Evolutionary conservation across 2,329 filamentous ascomycete species (phyloP), one percentile per base, ranked within the genome.

Genomic region (Monilinia aucupariae): DNA sequence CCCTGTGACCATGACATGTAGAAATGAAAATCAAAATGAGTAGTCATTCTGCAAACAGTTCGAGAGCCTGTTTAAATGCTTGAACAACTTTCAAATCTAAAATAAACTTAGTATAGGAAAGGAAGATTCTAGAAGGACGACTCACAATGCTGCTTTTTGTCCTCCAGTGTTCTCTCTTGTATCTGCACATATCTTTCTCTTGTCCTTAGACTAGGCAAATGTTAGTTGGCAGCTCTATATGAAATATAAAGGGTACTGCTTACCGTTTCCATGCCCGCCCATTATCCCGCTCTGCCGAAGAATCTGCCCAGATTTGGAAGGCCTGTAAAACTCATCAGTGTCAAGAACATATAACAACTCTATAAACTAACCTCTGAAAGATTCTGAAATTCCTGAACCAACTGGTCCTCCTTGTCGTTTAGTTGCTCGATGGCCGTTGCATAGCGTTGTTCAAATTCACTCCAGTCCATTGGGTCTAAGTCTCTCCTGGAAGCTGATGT

Each of bases 131-230:
- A 10, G 8, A 43, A 53, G 32, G 9, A 49, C 22, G 41, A 77
- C 89, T 78, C 78, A 96, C 92, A 90, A 71, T 96, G 92, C 65
- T 87, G 81, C 71, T 92, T 88, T 73, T 89, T 94, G 68, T 87
- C 82, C 61, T 86, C 84, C 63, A 96, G 79, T 32, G 80, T 82
- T 47, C 84, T 79, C 73, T 96, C 92, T 0, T 88, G 85, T 50
- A 91, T 79, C 66, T 88, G 85, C 37, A 96, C 90, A 73, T 88
- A 89, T 65, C 85, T 81, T 73, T 88, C 85, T 66, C 92, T 86
- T 2, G 92, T 97, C 71, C 88, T 89, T 52, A 96, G 80, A 62
- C 89, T 91, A 66, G 12, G 48, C 41, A 37, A 20, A 22, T 22
- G 15, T 68, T 52, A 70, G 60, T 59, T 61, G 37, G 4, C 20